Evolutionary conservation across 2,329 filamentous ascomycete genomes (phyloP).

Genomic region (Penicillium sp.): DNA sequence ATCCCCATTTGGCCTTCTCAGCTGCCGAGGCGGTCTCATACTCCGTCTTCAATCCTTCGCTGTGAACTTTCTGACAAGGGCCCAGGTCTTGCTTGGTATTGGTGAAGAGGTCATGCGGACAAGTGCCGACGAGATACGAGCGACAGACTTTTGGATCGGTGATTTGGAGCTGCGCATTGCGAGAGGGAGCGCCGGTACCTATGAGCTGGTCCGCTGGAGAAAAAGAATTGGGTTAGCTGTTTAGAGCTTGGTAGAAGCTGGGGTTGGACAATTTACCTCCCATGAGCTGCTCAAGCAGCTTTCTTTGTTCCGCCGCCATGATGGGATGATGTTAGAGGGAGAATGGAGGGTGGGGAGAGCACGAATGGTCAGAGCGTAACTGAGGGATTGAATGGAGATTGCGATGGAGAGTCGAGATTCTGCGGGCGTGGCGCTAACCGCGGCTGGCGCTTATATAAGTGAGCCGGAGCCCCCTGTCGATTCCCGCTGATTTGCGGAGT

Average conservation of each 20-base stretch:
- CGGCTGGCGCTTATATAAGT: too few relatives aligned
- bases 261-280: constrained; percentile 40
- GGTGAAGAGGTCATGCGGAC: constrained; percentile 97
- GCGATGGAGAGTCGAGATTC: too few relatives aligned
- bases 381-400: too few relatives aligned
- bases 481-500: too few relatives aligned
- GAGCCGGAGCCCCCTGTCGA: too few relatives aligned
- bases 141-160: constrained; percentile 90
- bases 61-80: constrained; percentile 77
- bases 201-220: constrained; percentile 58
- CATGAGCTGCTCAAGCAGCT: constrained; percentile 92
- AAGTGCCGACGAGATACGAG: constrained; percentile 89
- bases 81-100: constrained; percentile 98
- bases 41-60: constrained; percentile 76
- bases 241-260: constrained; percentile 6
- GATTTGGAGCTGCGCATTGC: constrained; percentile 72
- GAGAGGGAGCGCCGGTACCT: constrained; percentile 64
- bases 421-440: too few relatives aligned
- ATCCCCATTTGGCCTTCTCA: constrained; percentile 70
- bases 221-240: constrained; percentile 24
- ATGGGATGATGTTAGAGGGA: constrained; percentile 4
- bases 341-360: too few relatives aligned
- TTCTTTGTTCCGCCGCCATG: constrained; percentile 96
- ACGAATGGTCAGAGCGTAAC: too few relatives aligned
- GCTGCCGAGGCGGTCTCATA: constrained; percentile 65